Base-by-base conservation (phyloP, 495 filamentous ascomycete species). In the Penicillium herquei region DNA sequence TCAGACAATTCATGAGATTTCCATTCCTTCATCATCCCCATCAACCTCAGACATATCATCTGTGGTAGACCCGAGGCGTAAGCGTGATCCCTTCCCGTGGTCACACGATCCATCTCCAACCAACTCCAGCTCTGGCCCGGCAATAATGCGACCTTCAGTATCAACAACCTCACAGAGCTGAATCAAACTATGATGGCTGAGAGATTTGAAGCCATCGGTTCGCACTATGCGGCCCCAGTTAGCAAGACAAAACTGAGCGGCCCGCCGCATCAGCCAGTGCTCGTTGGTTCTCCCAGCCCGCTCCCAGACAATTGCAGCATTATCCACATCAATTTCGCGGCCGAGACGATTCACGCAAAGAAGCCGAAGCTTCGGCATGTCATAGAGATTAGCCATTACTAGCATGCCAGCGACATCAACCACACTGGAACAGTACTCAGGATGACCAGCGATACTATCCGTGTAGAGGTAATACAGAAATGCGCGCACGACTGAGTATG, bases 401-500 rank as follows among this genome's bases (percentile, higher is more conserved):
- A 98, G 81, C 73, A 98, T 81, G n/a, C 94, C 92, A 0, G 95
- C 93, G 14, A 98, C 92, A 60, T 96, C 90, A 16, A 84, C 81
- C 33, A 96, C 82, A 46, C 85, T 85, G n/a, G 81, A 78, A 57
- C 83, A 84, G 56, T 84, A 83, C 16, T 85, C 79, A 13, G 83
- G 80, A 44, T 82, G 77, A 8, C 80, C 78, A 18, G 87, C 81
- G 65, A 98, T 96, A 58, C 86, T 90, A 70, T 98, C 94, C 3
- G 93, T 96, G 73, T 98, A 98, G 13, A 98, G 81, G 66, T 96
- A 98, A 76, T 92, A 94, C 21, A 98, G 77, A 66, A 98, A 98
- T 2, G 92, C 89, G 55, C 90, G 91, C 51, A 98, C 95, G 5
- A 96, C 92, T 5, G 86, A 86, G 68, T 97, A 98, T 2, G 92